Evolutionary conservation across 2,329 filamentous ascomycete species (phyloP).

Genomic region (Fusarium siculi): DNA sequence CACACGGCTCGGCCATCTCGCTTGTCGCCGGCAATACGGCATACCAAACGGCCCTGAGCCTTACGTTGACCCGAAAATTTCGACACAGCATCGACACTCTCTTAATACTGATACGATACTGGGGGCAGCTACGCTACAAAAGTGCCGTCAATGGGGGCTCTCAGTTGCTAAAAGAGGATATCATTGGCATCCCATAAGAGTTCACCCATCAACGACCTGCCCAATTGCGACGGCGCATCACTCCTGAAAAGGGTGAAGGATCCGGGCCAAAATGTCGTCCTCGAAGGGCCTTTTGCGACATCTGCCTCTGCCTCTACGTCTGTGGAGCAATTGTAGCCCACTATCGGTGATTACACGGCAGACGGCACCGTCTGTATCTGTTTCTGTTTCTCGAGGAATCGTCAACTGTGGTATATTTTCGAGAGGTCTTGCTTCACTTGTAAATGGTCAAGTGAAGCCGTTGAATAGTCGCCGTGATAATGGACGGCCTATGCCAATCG

Average conservation of each 20-base stretch:
- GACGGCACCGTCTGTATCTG: constrained; percentile 12
- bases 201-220: constrained; percentile 33
- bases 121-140: constrained; percentile 42
- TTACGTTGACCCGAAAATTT: constrained; percentile 39
- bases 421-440: constrained; percentile 23
- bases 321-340: constrained; percentile 41
- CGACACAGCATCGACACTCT: constrained; percentile 15
- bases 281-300: constrained; percentile 46
- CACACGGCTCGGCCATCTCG: constrained; percentile 39
- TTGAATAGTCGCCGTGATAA: constrained; percentile 32
- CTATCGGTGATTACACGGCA: constrained; percentile 35
- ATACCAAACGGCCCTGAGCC: constrained; percentile 15
- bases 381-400: constrained; percentile 2
- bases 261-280: constrained; percentile 40
- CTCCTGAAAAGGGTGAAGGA: constrained; percentile 30
- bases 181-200: constrained; percentile 24
- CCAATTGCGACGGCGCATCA: constrained; percentile 38
- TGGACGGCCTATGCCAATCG: constrained; percentile 32
- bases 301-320: constrained; percentile 38
- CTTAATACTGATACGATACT: constrained; percentile 9
- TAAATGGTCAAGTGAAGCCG: constrained; percentile 18
- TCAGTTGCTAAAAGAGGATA: constrained; percentile 27
- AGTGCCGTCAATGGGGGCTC: constrained; percentile 42
- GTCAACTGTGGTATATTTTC: constrained; percentile 8
- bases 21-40: constrained; percentile 41